Conservation (phyloP, 257 asterid species). For the Anisodus tanguticus region DNA sequence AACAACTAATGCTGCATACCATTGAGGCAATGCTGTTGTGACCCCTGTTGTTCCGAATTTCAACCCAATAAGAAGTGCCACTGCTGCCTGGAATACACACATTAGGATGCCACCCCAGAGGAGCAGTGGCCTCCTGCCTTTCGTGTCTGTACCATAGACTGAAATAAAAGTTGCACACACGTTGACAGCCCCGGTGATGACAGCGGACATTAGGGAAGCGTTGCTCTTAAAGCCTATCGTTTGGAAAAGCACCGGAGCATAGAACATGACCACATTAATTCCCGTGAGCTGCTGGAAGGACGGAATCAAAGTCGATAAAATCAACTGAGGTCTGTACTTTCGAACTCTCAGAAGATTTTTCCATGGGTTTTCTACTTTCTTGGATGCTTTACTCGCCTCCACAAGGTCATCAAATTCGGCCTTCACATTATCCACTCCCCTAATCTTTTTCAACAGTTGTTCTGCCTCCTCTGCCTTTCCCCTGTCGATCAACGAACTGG, state of each 20-base stretch:
- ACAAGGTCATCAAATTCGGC: not conserved
- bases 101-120: conserved; percentile 42
- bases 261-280: conserved; percentile 40
- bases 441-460: not conserved
- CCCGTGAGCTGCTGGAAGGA: conserved; percentile 38
- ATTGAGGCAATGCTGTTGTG: not conserved
- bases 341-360: not conserved
- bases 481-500: not conserved
- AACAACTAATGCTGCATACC: conserved; percentile 29
- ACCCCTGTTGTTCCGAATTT: conserved; percentile 35
- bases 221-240: conserved; percentile 31
- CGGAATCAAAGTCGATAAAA: conserved; percentile 33
- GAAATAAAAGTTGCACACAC: conserved; percentile 33
- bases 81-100: conserved; percentile 36
- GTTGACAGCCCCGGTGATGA: conserved; percentile 32
- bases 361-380: not conserved
- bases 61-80: conserved; percentile 34
- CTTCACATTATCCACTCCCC: not conserved
- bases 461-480: not conserved
- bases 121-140: conserved; percentile 31
- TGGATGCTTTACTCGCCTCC: not conserved
- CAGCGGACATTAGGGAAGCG: conserved; percentile 33
- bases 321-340: conserved; percentile 35
- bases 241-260: conserved; percentile 38
- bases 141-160: conserved; percentile 5